Base-by-base conservation (phyloP, 208 protist species). In the Blechomonas ayalai region DNA sequence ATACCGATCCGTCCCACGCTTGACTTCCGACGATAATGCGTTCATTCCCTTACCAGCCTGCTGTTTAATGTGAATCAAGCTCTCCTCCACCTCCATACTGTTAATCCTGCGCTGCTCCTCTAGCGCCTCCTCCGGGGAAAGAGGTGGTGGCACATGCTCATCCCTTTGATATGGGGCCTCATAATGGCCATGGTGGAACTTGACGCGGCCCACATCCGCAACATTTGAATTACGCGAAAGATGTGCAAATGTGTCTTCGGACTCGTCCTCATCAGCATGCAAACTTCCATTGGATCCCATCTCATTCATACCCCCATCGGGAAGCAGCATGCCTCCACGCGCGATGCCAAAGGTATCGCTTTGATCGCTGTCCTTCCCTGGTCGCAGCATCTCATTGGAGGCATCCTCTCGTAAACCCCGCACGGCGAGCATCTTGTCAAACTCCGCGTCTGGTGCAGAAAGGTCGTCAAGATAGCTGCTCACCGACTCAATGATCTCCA, bases 131-230 rank as follows among this genome's bases (percentile, higher is more conserved):
- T 58, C 51, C 13, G 43, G 12, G 7, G 42, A 19, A 16, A 27
- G 12, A 15, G 29, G 7, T 8, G 18, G 7, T 19, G 51, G 27
- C 7, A 32, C 22, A 19, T 35, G 52, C 8, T 27, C 7, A 16
- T 57, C 40, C n/a, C 19, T 48, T 15, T 39, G 8, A 51, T 64
- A 64, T 25, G 57, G 57, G 15, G 50, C 27, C 28, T 64, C 57
- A 28, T 64, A 59, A 38, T 64, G 28, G 16, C 57, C 57, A 16
- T 58, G 57, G 10, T 44, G 32, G 8, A 64, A 25, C 26, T 52
- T 59, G 9, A 64, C 6, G 5, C 51, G 47, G 10, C 57, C 57
- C 6, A 59, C 42, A 50, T 64, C 57, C 9, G 41, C 57, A 6
- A 59, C 18, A 7, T n/a, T 42, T 6, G 50, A 32, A 29, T 52